Base-by-base conservation (phyloP, 192 early-diverging fungal genomes). In the Lunasporangiospora selenospora region DNA sequence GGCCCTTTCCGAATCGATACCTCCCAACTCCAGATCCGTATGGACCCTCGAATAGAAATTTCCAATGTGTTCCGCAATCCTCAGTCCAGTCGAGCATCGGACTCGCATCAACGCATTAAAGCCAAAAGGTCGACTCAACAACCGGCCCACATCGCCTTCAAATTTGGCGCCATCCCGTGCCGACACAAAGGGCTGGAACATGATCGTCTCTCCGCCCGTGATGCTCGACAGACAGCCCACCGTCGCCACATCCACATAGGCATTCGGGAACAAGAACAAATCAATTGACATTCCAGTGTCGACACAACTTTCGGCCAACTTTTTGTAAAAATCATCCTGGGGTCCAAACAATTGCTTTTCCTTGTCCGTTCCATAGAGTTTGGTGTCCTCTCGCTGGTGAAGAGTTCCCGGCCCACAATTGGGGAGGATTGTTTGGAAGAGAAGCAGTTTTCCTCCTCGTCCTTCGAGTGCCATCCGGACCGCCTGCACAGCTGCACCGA, bases 21-120 rank as follows among this genome's bases (percentile, higher is more conserved):
- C 95, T 3, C 89, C 95, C 27, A 97, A 75, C 79, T 98, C 95
- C 27, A 99, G 76, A 64, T 99, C 97, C 4, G 93, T 96, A 6
- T 82, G 81, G 75, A 94, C 97, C 53, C 87, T 89, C 90, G 95
- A 94, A 62, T 84, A 89, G 75, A 98, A 91, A 82, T 98, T 98
- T 46, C 97, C 97, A 59, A 91, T 90, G 58, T 98, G 90, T 42
- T 98, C 93, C 5, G 84, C 78, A 13, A 95, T 82, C 18, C 88
- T 88, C 47, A 97, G 78, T 65, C 95, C 95, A 31, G 94, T 92
- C 2, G 97, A 99, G 32, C 87, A 90, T 33, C 97, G 89, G 26
- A 99, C 85, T 42, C 96, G 85, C 76, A 98, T 63, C 19, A 98
- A 81, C 0, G 85, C 93, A 66, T 95, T 93, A 73, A 85, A 93